phyloP scores from a whole-genome alignment of 2,329 filamentous ascomycete species.

The Phaeoacremonium minimum region DNA sequence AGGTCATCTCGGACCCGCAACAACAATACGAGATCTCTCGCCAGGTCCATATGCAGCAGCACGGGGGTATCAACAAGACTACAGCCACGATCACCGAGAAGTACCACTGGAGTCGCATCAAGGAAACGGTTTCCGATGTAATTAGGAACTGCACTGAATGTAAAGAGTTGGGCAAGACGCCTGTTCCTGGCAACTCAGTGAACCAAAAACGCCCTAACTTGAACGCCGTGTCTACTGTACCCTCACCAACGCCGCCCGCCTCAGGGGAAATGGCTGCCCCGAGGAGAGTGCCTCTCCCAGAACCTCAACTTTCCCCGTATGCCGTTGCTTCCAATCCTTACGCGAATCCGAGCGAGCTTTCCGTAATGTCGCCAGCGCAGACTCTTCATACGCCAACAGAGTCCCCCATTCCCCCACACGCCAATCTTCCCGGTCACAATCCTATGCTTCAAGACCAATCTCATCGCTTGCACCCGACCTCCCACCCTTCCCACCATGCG shows the following conservation, averaged over 20 bases:
- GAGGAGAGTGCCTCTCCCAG: slow-evolving; percentile 5
- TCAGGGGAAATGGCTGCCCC: neutral
- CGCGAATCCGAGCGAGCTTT: slow-evolving; percentile 44
- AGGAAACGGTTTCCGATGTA: slow-evolving; percentile 92
- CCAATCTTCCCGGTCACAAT: slow-evolving; percentile 16
- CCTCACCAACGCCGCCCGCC: slow-evolving; percentile 13
- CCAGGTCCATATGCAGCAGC: slow-evolving; percentile 66
- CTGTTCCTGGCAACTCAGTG: slow-evolving; percentile 11
- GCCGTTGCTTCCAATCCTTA: slow-evolving; percentile 31
- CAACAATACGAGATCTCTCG: slow-evolving; percentile 88
- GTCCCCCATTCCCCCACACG: slow-evolving; percentile 18
- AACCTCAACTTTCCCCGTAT: slow-evolving; percentile 16
- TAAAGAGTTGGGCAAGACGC: slow-evolving; percentile 69
- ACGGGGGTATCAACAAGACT: slow-evolving; percentile 97
- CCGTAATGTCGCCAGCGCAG: slow-evolving; percentile 29
- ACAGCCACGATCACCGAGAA: slow-evolving; percentile 89
- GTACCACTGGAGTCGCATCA: slow-evolving; percentile 97
- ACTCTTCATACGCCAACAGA: slow-evolving; percentile 18
- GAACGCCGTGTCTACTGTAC: slow-evolving; percentile 14
- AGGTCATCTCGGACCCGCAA: slow-evolving; percentile 87
- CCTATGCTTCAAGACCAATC: slow-evolving; percentile 24
- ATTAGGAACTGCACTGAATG: slow-evolving; percentile 90
- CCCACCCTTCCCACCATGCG: slow-evolving; percentile 24
- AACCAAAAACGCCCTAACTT: slow-evolving; percentile 1
- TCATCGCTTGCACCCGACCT: slow-evolving; percentile 23